Evolutionary conservation across 1,284 basidiomycete genomes (phyloP).

Genomic region (Ganoderma sp.): DNA sequence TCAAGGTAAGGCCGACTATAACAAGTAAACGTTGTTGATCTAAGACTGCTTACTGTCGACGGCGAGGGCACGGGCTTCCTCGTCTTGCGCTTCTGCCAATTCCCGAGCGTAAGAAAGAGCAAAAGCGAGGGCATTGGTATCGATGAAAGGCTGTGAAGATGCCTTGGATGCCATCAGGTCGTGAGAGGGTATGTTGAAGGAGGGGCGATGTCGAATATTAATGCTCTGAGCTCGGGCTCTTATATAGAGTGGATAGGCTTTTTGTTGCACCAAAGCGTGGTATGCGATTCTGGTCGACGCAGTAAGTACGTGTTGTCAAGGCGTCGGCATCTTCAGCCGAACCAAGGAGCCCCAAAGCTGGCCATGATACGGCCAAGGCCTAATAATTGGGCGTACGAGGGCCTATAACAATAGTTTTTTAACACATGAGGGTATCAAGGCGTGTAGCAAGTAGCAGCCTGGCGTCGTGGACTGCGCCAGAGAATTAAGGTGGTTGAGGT

Average conservation of each 20-base stretch:
- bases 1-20: neutral
- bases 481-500: neutral
- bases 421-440: neutral
- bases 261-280: neutral
- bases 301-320: neutral
- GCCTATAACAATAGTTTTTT: neutral
- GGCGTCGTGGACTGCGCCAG: neutral
- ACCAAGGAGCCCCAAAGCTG: no score
- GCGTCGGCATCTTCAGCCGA: no score
- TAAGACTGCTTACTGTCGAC: neutral
- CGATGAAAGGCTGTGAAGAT: neutral
- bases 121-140: neutral
- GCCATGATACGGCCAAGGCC: no score
- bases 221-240: neutral
- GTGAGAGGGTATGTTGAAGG: neutral
- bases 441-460: neutral
- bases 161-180: neutral
- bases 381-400: neutral
- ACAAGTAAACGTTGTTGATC: neutral
- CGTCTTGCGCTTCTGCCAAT: neutral
- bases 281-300: neutral
- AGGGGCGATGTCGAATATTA: neutral
- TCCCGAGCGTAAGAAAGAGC: neutral
- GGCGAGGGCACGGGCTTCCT: neutral
- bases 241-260: neutral